Conservation (phyloP, 2,329 filamentous ascomycete genomes). For the Verruconis gallopava region DNA sequence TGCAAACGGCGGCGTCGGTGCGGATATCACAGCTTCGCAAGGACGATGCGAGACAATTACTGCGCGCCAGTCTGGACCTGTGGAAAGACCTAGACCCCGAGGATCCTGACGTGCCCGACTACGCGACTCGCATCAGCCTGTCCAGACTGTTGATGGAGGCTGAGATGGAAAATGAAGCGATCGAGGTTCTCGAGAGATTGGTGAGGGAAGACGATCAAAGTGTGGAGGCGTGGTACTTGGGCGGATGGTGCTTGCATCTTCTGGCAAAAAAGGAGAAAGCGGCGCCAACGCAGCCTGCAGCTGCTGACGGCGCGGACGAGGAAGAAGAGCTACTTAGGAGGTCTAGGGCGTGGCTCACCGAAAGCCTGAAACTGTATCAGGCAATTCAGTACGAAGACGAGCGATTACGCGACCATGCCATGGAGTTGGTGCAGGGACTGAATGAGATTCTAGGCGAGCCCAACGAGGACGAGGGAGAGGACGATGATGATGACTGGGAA, state of each 20-base stretch:
- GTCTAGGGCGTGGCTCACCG: conserved; percentile 70
- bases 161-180: conserved; percentile 69
- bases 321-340: conserved; percentile 51
- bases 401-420: conserved; percentile 59
- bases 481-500: conserved; percentile 24
- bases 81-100: conserved; percentile 71
- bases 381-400: conserved; percentile 77
- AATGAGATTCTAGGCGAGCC: conserved; percentile 31
- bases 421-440: conserved; percentile 49
- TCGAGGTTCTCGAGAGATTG: conserved; percentile 72
- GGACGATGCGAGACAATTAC: conserved; percentile 68
- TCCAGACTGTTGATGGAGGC: conserved; percentile 82
- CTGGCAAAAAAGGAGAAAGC: conserved; percentile 53
- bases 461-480: conserved; percentile 25
- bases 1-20: conserved; percentile 90
- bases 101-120: conserved; percentile 66
- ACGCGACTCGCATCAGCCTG: conserved; percentile 72
- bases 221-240: conserved; percentile 93
- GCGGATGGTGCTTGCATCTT: conserved; percentile 83
- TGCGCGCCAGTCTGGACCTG: conserved; percentile 64
- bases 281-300: conserved; percentile 20
- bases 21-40: conserved; percentile 73
- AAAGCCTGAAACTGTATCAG: conserved; percentile 67
- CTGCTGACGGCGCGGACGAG: conserved; percentile 26
- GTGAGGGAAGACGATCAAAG: conserved; percentile 84